A percentile compares a stretch with the other conserved stretches of the same genome.
Conservation (phyloP, 805 yeast species). For the Sugiyamaella chiloensis region DNA sequence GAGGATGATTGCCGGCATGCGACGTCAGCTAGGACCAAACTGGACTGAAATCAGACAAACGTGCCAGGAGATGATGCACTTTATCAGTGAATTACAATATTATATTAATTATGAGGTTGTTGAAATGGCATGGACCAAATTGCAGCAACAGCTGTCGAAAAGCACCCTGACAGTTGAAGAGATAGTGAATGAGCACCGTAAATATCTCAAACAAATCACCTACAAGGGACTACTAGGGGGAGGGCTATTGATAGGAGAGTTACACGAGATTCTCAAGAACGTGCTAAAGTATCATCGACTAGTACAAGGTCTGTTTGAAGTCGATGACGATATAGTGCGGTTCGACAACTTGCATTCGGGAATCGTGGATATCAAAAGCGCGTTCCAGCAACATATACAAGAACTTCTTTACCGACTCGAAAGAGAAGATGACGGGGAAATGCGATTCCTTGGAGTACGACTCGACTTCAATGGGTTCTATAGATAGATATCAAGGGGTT, state of each 20-base stretch:
- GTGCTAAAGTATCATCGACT: conserved; percentile 28
- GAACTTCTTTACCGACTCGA: conserved; percentile 29
- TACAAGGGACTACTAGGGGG: conserved; percentile 35
- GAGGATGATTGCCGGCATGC: conserved; percentile 35
- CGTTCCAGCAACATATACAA: conserved; percentile 25
- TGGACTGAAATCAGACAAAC: conserved; percentile 29
- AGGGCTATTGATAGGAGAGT: conserved; percentile 26
- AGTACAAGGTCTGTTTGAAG: conserved; percentile 23
- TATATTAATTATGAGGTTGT: conserved; percentile 37
- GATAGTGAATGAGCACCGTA: conserved; percentile 33
- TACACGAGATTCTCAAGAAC: conserved; percentile 33
- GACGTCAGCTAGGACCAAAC: conserved; percentile 9
- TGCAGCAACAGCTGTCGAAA: conserved; percentile 25
- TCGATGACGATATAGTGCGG: conserved; percentile 15
- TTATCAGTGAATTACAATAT: conserved; percentile 35
- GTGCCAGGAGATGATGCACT: conserved; percentile 33
- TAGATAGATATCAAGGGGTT: too few species aligned
- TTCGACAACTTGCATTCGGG: conserved; percentile 18
- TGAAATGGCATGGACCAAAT: conserved; percentile 36
- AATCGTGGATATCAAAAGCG: conserved; percentile 19
- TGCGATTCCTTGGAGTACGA: conserved; percentile 34
- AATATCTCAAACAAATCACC: conserved; percentile 31
- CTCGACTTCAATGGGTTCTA: conserved; percentile 37
- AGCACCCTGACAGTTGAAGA: conserved; percentile 34
- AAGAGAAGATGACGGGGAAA: conserved; percentile 31